Evolutionary conservation across 139 green algal genomes (phyloP).

Genomic region (Pedinophyceae sp.): DNA sequence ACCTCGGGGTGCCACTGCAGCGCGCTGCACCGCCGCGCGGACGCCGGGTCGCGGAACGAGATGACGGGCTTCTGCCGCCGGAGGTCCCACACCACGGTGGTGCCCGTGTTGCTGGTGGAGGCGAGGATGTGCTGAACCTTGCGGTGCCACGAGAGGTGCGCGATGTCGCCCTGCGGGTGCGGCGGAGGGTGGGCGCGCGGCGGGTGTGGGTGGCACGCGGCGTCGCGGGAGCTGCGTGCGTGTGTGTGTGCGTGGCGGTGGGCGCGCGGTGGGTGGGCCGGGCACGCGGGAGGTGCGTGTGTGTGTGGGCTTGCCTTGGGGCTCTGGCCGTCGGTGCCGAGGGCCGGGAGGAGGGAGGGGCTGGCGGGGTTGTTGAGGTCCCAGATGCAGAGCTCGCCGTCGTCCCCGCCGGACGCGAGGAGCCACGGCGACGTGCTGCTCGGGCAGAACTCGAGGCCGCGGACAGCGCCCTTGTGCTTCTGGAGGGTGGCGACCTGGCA

Average conservation of each 20-base stretch:
- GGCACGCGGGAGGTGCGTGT: too few species aligned
- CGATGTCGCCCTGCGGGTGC: slow-evolving; percentile 76
- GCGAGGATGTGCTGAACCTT: slow-evolving; percentile 95
- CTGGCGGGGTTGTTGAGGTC: slow-evolving; percentile 63
- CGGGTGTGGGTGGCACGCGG: too few species aligned
- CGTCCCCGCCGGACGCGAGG: slow-evolving; percentile 71
- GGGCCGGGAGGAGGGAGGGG: slow-evolving; percentile 34
- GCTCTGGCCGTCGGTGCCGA: too few species aligned
- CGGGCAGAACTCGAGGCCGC: slow-evolving; percentile 88
- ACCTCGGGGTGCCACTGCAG: slow-evolving; percentile 87
- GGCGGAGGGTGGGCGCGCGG: too few species aligned
- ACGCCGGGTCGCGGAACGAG: slow-evolving; percentile 49
- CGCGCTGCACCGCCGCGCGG: slow-evolving; percentile 34
- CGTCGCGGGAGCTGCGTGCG: too few species aligned
- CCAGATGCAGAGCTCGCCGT: slow-evolving; percentile 93
- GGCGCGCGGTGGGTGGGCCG: too few species aligned
- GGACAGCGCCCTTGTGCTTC: slow-evolving; percentile 64
- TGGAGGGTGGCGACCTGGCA: slow-evolving; percentile 57
- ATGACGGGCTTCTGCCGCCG: slow-evolving; percentile 86
- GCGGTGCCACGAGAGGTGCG: slow-evolving; percentile 77
- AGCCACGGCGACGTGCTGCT: slow-evolving; percentile 82
- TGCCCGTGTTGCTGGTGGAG: slow-evolving; percentile 39
- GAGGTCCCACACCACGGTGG: slow-evolving; percentile 86
- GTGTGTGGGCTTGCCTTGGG: too few species aligned
- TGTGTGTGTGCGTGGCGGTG: too few species aligned